These are phyloP conservation scores for Pisolithus sp. DNA, from an alignment of 768 basidiomycete genomes.

Conservation along the genomic window DNA sequence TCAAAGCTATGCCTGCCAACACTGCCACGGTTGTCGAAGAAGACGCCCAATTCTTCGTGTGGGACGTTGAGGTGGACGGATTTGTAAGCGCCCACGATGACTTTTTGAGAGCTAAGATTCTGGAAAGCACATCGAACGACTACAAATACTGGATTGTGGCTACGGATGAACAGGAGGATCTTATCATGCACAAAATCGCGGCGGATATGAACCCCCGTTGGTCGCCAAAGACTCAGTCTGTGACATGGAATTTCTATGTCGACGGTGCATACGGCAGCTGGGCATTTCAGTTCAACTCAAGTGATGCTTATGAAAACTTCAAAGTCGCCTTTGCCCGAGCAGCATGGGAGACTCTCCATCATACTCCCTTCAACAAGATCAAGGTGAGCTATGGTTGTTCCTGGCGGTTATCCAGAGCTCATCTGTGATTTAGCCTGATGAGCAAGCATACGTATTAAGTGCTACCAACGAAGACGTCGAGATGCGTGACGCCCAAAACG, in stretches of 20 bases:
- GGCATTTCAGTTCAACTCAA: conserved; percentile 64
- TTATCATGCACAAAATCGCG: conserved; percentile 57
- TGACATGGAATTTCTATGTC: conserved; percentile 83
- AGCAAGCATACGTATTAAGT: conserved; percentile 76
- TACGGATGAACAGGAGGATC: conserved; percentile 39
- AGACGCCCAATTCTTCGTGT: conserved; percentile 55
- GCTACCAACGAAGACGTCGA: conserved; percentile 78
- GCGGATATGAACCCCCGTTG: conserved; percentile 69
- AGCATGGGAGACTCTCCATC: conserved; percentile 78
- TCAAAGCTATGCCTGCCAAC: conserved; percentile 13
- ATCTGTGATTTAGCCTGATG: conserved; percentile 52
- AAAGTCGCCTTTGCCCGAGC: conserved; percentile 58
- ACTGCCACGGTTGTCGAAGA: conserved; percentile 28
- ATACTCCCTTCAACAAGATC: conserved; percentile 67
- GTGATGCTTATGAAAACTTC: conserved; percentile 54
- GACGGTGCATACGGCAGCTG: conserved; percentile 65
- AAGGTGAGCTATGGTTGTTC: conserved; percentile 44
- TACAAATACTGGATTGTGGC: conserved; percentile 60
- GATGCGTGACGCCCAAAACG: conserved; percentile 73
- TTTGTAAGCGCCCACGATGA: conserved; percentile 46
- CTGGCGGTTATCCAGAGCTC: background rate
- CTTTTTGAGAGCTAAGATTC: conserved; percentile 48
- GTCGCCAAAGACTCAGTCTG: conserved; percentile 54
- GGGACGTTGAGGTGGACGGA: conserved; percentile 44
- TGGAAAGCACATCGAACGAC: conserved; percentile 35